Base-by-base conservation (phyloP, 2,329 filamentous ascomycete genomes). In the Trichoderma simmonsii region DNA sequence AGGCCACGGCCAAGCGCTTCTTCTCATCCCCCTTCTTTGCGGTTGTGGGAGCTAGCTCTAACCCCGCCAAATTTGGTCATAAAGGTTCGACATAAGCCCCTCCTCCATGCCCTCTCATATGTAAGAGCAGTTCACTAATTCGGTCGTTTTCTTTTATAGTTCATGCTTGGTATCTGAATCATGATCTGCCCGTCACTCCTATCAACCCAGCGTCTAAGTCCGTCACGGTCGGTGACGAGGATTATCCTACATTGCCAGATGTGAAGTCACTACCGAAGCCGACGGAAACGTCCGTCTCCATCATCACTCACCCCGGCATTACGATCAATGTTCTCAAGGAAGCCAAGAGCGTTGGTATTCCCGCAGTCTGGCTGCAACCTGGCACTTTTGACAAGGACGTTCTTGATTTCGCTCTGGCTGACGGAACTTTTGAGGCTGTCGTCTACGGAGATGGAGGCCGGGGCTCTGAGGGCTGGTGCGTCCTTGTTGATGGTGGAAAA, bases 41-140 rank as follows among this genome's bases (percentile, higher is more conserved):
- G 72, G 95, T 98, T 32, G 94, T 95, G 24, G 95, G 95, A 77
- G 95, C 95, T 48, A 95, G 92, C 80, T 93, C 92, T 67, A 94
- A 97, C 82, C 86, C 92, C 54, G 85, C 86, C 79, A 98, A 97
- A 81, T 98, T 92, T 79, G 95, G 96, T 28, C 92, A 97, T 82
- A 95, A 94, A 85, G 90, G 94, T 95, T 36, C 32, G 26, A 15
- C 14, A n/a, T 30, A 28, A 51, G 54, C 26, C 26, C 34, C 15
- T 24, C 34, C 24, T 26, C 21, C 5, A n/a, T 15, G 57, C 18
- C 12, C 61, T 9, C 30, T n/a, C 9, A 60, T 21, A 15, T 32
- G n/a, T n/a, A 28, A 61, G 57, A 12, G 48, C 9, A 30, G 2
- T 14, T 24, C 14, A 18, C 67, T 69, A 30, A 54, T 21, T 43